These are phyloP conservation scores for Candida sanyiensis DNA, from an alignment of 805 yeast genomes.

Conservation along the genomic window DNA sequence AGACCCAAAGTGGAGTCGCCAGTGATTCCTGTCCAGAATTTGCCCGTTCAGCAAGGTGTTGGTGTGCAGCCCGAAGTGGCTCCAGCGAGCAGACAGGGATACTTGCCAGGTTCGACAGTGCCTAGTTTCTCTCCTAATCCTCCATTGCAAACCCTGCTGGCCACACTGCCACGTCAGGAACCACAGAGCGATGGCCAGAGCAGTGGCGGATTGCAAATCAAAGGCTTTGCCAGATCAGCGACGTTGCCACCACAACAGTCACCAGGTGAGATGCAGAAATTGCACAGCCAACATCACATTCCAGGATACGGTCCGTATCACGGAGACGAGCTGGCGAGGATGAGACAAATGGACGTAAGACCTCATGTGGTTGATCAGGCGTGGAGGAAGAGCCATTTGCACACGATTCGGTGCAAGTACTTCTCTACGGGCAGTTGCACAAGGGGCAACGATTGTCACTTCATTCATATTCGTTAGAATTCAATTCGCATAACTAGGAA, in stretches of 20 bases:
- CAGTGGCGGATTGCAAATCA: not conserved
- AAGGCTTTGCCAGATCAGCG: not conserved
- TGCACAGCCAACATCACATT: not conserved
- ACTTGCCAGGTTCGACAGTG: no score
- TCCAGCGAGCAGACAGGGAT: no score
- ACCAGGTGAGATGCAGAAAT: not conserved
- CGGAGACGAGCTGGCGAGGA: not conserved
- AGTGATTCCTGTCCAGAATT: not conserved
- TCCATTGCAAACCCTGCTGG: no score
- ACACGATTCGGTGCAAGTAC: slow-evolving; percentile 4
- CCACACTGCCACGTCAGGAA: not conserved
- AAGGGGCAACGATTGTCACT: slow-evolving; percentile 10
- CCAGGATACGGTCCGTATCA: not conserved
- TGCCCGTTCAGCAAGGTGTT: no score
- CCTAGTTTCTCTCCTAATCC: no score
- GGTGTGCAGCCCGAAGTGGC: no score
- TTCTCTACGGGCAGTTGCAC: not conserved
- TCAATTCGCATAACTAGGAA: not conserved
- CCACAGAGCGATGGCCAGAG: no score
- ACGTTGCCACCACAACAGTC: not conserved
- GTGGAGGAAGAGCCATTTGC: not conserved
- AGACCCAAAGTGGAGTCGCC: not conserved
- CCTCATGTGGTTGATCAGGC: slow-evolving; percentile 1
- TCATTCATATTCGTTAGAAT: slow-evolving; percentile 8
- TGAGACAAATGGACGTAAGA: slow-evolving; percentile 10